Evolutionary conservation across 2,329 filamentous ascomycete genomes (phyloP).

Genomic region (Xylariomycetidae sp.): DNA sequence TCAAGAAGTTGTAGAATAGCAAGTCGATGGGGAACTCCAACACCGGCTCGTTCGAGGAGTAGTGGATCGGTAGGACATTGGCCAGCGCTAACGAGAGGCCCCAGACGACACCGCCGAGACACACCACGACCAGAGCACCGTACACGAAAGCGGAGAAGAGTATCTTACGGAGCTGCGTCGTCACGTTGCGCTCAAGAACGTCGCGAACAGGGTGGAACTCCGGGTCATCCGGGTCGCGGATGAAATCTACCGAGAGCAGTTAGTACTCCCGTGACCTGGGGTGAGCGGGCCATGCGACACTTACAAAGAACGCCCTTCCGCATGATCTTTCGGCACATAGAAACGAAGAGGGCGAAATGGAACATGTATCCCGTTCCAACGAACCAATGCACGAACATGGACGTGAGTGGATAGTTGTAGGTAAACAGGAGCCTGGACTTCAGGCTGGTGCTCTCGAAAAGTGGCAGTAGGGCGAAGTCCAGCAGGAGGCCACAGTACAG

Average conservation of each 20-base stretch:
- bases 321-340: constrained; percentile 98
- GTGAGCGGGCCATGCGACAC: constrained; percentile 21
- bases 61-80: constrained; percentile 80
- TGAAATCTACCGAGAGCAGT: constrained; percentile 65
- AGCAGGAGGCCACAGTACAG: constrained; percentile 91
- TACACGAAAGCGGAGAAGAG: constrained; percentile 94
- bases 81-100: constrained; percentile 63
- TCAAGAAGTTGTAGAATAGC: constrained; percentile 93
- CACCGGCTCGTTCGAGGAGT: constrained; percentile 86
- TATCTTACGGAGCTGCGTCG: constrained; percentile 92
- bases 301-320: constrained; percentile 85
- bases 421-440: constrained; percentile 75
- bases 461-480: constrained; percentile 78
- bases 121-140: constrained; percentile 84
- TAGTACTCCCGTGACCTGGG: constrained; percentile 17
- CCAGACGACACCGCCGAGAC: constrained; percentile 94
- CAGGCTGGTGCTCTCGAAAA: constrained; percentile 78
- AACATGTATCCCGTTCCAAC: constrained; percentile 99
- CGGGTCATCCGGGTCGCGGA: constrained; percentile 94
- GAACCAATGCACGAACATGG: constrained; percentile 97
- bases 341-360: constrained; percentile 96
- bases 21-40: constrained; percentile 92
- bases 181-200: constrained; percentile 86
- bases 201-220: constrained; percentile 97
- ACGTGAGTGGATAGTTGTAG: constrained; percentile 73